Percentiles rank a stretch among this genome's conserved stretches.
Evolutionary conservation across 371 early-diverging fungal genomes (phyloP).

Genomic region (Rhizomucor miehei): DNA sequence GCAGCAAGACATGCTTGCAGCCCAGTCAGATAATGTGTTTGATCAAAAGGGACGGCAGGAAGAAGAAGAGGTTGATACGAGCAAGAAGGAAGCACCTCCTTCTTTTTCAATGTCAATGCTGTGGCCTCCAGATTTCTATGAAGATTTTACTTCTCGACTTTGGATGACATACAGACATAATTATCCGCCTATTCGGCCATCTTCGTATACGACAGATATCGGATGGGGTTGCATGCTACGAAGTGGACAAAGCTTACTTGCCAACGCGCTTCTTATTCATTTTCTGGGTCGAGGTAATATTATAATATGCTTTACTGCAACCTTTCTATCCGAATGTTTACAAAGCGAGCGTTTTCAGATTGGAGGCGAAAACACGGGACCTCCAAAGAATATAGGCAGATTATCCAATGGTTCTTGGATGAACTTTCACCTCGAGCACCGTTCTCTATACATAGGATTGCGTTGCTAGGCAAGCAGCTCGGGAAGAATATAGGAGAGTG

Average conservation of each 20-base stretch:
- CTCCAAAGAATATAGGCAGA: constrained; percentile 50
- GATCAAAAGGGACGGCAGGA: not conserved
- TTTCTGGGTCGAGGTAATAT: constrained; percentile 63
- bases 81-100: constrained; percentile 1
- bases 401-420: constrained; percentile 84
- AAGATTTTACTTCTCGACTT: constrained; percentile 72
- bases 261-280: constrained; percentile 77
- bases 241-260: constrained; percentile 91
- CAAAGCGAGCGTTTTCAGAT: no score
- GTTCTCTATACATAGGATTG: constrained; percentile 92
- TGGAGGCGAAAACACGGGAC: constrained; percentile 49
- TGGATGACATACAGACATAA: constrained; percentile 95
- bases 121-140: constrained; percentile 57
- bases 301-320: not conserved
- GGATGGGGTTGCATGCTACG: constrained; percentile 99
- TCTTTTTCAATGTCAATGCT: constrained; percentile 19
- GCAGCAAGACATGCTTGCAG: constrained; percentile 34
- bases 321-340: not conserved
- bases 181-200: constrained; percentile 81
- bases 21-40: constrained; percentile 37
- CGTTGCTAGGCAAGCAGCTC: constrained; percentile 77
- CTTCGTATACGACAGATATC: constrained; percentile 78
- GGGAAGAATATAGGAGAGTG: constrained; percentile 94
- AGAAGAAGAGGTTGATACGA: not conserved
- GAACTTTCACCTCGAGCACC: constrained; percentile 69